Evolutionary conservation across 1,284 basidiomycete species (phyloP).

Genomic region (Pseudozyma sp.): DNA sequence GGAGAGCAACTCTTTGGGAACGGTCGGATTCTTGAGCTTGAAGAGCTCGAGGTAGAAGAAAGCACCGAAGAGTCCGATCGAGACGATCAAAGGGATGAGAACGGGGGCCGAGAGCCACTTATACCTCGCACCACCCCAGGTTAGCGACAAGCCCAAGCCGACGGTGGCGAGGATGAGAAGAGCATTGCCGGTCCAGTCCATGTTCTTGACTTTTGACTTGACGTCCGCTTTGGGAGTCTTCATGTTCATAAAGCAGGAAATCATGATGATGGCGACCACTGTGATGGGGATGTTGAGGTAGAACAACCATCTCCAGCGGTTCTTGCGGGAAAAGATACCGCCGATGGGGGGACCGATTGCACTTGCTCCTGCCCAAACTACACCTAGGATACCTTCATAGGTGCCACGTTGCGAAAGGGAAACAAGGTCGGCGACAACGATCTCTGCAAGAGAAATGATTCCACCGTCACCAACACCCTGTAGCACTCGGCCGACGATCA

Average conservation of each 20-base stretch:
- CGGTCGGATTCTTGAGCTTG: constrained; percentile 25
- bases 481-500: constrained; percentile 38
- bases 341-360: constrained; percentile 54
- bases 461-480: constrained; percentile 51
- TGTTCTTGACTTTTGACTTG: constrained; percentile 26
- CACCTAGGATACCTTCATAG: constrained; percentile 56
- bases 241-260: constrained; percentile 46
- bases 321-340: constrained; percentile 32
- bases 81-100: constrained; percentile 28
- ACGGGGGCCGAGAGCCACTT: constrained; percentile 25
- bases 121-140: constrained; percentile 46
- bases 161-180: constrained; percentile 28
- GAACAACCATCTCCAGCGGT: constrained; percentile 53
- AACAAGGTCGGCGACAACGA: constrained; percentile 53
- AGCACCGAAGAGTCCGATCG: constrained; percentile 17
- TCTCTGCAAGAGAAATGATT: constrained; percentile 45
- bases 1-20: constrained; percentile 23
- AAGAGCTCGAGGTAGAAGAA: constrained; percentile 45
- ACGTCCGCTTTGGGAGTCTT: constrained; percentile 32
- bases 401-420: constrained; percentile 38
- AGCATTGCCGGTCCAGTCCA: constrained; percentile 46
- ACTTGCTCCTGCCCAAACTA: constrained; percentile 46
- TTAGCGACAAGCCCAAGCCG: constrained; percentile 30
- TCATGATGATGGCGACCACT: constrained; percentile 36
- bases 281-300: constrained; percentile 54